phyloP scores from a whole-genome alignment of 495 filamentous ascomycete species.

The Cercophora sp. region DNA sequence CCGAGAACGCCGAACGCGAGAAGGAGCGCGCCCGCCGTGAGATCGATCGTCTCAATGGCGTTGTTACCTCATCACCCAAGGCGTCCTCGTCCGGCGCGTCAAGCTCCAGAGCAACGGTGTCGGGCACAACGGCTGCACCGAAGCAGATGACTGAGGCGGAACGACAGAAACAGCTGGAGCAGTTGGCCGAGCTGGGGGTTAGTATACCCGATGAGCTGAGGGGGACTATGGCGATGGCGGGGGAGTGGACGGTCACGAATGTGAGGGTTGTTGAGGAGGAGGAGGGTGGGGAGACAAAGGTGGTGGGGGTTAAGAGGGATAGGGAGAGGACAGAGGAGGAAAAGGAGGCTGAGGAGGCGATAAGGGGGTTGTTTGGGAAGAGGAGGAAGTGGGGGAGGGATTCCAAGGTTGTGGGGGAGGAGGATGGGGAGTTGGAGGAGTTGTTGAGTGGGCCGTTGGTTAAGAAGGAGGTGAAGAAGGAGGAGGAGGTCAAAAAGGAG shows the following conservation, averaged over 20 bases:
- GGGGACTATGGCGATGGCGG: conserved; percentile 78
- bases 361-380: conserved; percentile 53
- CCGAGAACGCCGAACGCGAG: conserved; percentile 73
- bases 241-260: conserved; percentile 78
- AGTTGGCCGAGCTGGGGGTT: conserved; percentile 84
- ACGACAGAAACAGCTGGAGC: conserved; percentile 76
- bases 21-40: conserved; percentile 79
- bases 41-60: conserved; percentile 77
- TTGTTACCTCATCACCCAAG: conserved; percentile 42
- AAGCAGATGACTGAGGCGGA: conserved; percentile 57
- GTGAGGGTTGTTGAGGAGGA: conserved; percentile 42
- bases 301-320: conserved; percentile 68
- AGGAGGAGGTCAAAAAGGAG: conserved; percentile 24
- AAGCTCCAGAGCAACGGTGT: conserved; percentile 8
- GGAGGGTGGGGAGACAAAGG: conserved; percentile 41
- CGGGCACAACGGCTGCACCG: conserved; percentile 14
- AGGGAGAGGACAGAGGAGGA: conserved; percentile 58
- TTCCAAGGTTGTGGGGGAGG: conserved; percentile 60
- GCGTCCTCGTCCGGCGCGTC: neutral
- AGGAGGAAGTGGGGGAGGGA: conserved; percentile 70
- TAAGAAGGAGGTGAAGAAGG: conserved; percentile 30
- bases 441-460: conserved; percentile 52
- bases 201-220: conserved; percentile 76
- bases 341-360: conserved; percentile 57
- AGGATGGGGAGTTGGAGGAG: conserved; percentile 65